Base-by-base conservation (phyloP, 2,329 filamentous ascomycete genomes). In the Xylaria digitata region DNA sequence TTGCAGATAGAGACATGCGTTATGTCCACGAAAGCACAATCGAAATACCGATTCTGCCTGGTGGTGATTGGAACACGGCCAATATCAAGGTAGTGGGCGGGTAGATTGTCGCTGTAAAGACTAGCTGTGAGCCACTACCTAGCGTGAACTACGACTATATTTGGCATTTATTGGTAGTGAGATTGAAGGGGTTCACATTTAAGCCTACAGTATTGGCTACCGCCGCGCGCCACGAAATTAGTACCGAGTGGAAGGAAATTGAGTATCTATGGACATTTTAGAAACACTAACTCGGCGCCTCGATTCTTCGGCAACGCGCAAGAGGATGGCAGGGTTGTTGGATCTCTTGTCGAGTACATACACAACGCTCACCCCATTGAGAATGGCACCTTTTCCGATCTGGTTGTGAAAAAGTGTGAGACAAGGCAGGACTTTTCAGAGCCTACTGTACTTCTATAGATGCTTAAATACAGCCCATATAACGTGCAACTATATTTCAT, bases 221-320 rank as follows among this genome's bases (percentile, higher is more conserved):
- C 43, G 0, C 26, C 5, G 26, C 26, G n/a, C n/a, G n/a, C n/a
- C n/a, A n/a, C n/a, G n/a, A n/a, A n/a, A n/a, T n/a, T n/a, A n/a
- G n/a, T n/a, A n/a, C n/a, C n/a, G n/a, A 26, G 3, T 26, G 26
- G 26, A 26, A 3, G 26, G 26, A 26, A 26, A 26, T 2, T 26
- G 26, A 30, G 30, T 5, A 50, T 32, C 4, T 50, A 50, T 15
- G 6, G 15, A 3, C 6, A 61, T 61, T 34, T 54, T 34, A 2
- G 7, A n/a, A 1, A 54, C 54, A 0, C 1, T 11, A 6, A 26
- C 59, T 1, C 63, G 60, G 56, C 55, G 2, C 62, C 65, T 2
- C 46, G 19, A 15, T 62, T 68, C 30, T 46, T 70, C 1, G 68
- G 57, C 4, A 55, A 70, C 8, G 65, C 68, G 2, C 37, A 3